Base-by-base conservation (phyloP, 2,329 filamentous ascomycete genomes). In the Huntiella bhutanensis region DNA sequence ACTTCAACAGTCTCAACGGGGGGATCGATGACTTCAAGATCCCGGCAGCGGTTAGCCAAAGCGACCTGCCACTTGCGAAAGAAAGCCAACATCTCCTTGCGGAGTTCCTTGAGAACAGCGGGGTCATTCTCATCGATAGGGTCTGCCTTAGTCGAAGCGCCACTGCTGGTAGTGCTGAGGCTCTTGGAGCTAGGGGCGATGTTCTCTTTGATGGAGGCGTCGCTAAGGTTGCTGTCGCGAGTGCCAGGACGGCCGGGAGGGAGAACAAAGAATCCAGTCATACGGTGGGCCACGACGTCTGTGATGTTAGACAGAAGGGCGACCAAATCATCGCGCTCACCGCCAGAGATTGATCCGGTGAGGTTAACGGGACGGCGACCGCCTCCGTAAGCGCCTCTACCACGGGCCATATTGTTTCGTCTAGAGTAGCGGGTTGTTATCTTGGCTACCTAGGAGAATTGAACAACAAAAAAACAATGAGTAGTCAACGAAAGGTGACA, bases 11-110 rank as follows among this genome's bases (percentile, higher is more conserved):
- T 22, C 33, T 49, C 43, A 13, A 38, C 39, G 3, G 38, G 13
- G 15, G 44, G 34, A 40, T 50, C 44, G 33, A 17, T 40, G 15
- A 37, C 43, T 28, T 50, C 45, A 8, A 86, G 69, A 33, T 91
- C 80, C 13, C 76, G 73, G 17, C 93, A 65, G 11, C 86, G 73
- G 48, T 74, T 69, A 36, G 83, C 64, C 7, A 94, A 73, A 10
- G 68, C 66, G 4, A 75, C 69, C 54, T 83, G 74, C 88, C 88
- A 96, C 52, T 84, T 80, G 49, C 81, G 76, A 57, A 88, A 93
- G 57, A 80, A 77, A 5, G 69, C 63, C 4, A 92, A 58, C 1
- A 77, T 71, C 46, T 80, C 77, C 51, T 72, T 75, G 63, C 77
- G 86, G 54, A 86, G 61, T 54, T 83, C 78, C 48, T 69, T 63